These are phyloP conservation scores for Vaucheria bursata DNA, from an alignment of 352 stramenopile genomes.

Conservation along the genomic window DNA sequence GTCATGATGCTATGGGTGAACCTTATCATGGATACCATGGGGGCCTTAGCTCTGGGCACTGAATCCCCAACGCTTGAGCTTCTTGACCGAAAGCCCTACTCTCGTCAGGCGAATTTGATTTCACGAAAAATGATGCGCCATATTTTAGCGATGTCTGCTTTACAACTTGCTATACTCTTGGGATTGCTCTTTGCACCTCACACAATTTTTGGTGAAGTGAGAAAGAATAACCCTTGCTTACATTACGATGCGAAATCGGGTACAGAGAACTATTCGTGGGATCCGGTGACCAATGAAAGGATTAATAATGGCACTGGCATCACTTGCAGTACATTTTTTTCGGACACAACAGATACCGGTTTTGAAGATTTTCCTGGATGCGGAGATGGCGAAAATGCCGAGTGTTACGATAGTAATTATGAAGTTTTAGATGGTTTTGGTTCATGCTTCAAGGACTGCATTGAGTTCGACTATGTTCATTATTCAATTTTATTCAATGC, in stretches of 20 bases:
- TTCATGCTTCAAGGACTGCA: constrained; percentile 45
- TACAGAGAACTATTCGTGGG: constrained; percentile 22
- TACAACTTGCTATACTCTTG: constrained; percentile 71
- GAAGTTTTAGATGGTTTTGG: constrained; percentile 52
- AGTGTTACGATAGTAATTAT: background rate
- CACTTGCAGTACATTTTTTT: constrained; percentile 19
- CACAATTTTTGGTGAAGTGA: constrained; percentile 43
- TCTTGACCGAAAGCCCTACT: constrained; percentile 78
- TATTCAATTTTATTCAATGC: constrained; percentile 93
- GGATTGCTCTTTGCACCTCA: constrained; percentile 15
- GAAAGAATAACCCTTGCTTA: constrained; percentile 55
- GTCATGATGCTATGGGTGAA: constrained; percentile 97
- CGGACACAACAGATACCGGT: background rate
- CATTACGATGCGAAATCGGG: constrained; percentile 60
- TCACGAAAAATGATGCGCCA: constrained; percentile 84
- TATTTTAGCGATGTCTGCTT: constrained; percentile 80
- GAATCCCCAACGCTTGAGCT: constrained; percentile 75
- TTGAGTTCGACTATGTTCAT: constrained; percentile 55
- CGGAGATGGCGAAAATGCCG: background rate
- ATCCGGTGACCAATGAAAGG: background rate
- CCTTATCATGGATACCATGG: constrained; percentile 97
- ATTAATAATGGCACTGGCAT: background rate
- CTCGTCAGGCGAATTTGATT: constrained; percentile 73
- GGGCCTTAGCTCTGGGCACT: constrained; percentile 83
- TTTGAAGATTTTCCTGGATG: background rate